These are phyloP conservation scores for Metschnikowia kunwiensis DNA, from an alignment of 805 yeast genomes.

Conservation along the genomic window DNA sequence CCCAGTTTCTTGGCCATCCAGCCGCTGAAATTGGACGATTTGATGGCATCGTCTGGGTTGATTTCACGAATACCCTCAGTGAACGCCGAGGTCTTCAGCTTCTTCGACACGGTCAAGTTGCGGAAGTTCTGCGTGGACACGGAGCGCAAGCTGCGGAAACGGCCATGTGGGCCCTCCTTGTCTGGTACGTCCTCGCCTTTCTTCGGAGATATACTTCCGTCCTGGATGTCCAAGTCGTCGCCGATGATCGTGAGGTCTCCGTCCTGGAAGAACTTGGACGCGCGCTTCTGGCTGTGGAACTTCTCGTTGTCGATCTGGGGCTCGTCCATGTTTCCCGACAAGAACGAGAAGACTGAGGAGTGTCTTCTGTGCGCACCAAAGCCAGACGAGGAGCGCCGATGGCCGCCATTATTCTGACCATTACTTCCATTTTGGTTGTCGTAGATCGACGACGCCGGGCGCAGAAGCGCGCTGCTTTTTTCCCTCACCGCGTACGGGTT, in stretches of 20 bases:
- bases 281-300: constrained; percentile 13
- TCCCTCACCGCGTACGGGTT: constrained; percentile 24
- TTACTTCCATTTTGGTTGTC: no score
- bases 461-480: constrained; percentile 20
- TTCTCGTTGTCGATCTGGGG: constrained; percentile 6
- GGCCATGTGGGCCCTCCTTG: constrained; percentile 15
- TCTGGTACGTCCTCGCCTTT: constrained; percentile 37
- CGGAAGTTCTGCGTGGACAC: constrained; percentile 52
- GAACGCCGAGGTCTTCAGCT: constrained; percentile 73
- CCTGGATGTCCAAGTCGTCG: constrained; percentile 31
- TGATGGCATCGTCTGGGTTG: constrained; percentile 74
- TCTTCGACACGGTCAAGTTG: constrained; percentile 44
- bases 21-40: constrained; percentile 75
- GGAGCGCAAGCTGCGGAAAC: constrained; percentile 51
- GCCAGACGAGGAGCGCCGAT: constrained; percentile 30
- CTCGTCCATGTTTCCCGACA: constrained; percentile 33
- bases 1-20: constrained; percentile 94
- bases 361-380: constrained; percentile 51
- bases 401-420: constrained; percentile 27
- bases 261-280: constrained; percentile 11
- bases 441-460: constrained; percentile 54
- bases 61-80: constrained; percentile 81
- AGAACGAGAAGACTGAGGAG: constrained; percentile 56
- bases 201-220: constrained; percentile 34
- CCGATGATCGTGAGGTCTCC: constrained; percentile 14